Conservation (phyloP, 2,329 filamentous ascomycete species). For the Alternaria ventricosa region DNA sequence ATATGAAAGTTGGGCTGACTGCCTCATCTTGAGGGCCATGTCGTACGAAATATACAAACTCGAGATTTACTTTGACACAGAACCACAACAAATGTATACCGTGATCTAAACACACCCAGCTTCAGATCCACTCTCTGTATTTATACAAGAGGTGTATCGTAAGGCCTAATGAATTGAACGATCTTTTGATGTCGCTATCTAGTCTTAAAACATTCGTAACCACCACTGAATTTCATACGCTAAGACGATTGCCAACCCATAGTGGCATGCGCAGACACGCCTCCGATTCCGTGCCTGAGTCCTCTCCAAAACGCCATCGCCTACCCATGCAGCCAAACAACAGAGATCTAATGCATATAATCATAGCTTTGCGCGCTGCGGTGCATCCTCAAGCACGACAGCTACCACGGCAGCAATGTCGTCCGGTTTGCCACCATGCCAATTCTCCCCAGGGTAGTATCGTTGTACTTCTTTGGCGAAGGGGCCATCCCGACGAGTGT, state of each 20-base stretch:
- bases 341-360: conserved; percentile 23
- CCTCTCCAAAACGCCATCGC: conserved; percentile 33
- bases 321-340: conserved; percentile 32
- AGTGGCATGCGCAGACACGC: conserved; percentile 17
- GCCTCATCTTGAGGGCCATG: not conserved
- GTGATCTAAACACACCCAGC: not conserved
- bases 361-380: conserved; percentile 21
- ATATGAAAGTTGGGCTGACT: not conserved
- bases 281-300: conserved; percentile 11
- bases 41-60: not conserved
- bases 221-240: not conserved
- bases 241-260: conserved; percentile 5
- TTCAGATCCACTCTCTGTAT: not conserved
- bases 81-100: not conserved
- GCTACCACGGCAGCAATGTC: conserved; percentile 90
- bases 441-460: conserved; percentile 84
- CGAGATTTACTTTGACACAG: not conserved
- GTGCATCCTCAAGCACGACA: conserved; percentile 39
- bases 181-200: not conserved
- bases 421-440: conserved; percentile 91
- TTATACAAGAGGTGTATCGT: not conserved
- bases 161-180: not conserved
- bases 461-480: conserved; percentile 95
- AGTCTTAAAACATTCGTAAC: not conserved
- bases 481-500: conserved; percentile 82